Base-by-base conservation (phyloP, 164 flowering plant species). In the Vitis riparia region DNA sequence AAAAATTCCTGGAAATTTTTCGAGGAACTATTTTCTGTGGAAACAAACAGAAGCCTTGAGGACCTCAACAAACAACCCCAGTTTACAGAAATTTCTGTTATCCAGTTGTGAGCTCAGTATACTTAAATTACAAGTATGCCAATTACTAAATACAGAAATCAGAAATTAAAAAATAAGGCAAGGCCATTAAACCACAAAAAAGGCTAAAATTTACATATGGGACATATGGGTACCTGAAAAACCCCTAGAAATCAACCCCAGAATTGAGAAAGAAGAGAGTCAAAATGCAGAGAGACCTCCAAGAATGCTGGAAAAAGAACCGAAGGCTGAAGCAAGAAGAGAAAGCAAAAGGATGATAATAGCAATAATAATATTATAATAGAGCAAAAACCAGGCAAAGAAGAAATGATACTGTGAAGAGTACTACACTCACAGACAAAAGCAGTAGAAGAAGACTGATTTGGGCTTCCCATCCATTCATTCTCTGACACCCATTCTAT, bases 401-500 rank as follows among this genome's bases (percentile, higher is more conserved):
- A 37, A 6, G 27, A 23, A 23, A 23, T 23, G 27, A 23, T 23
- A 23, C 27, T 23, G 27, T 23, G 27, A 23, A 23, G 5, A 37
- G 44, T 37, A 37, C 44, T 37, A 52, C 51, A 76, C 78, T 76
- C 63, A 63, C 67, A 72, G 61, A 70, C 65, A 59, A 60, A 64
- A 62, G 63, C 37, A 72, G 64, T 59, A 50, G 63, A 68, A 59
- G 70, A 27, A 44, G 56, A 68, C 15, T 65, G 59, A 59, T 11
- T 72, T 59, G 55, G 73, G 70, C 69, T 59, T 59, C 69, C 37
- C 63, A 68, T 16, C 73, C 73, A 68, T 63, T 58, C 72, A 66
- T 66, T 76, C 72, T 65, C 76, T 68, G 79, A 71, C 75, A 76
- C 51, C 23, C 10, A 66, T 61, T 71, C 74, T 59, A 71, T 76